A percentile compares a stretch with the other conserved stretches of the same genome.
phyloP scores from a whole-genome alignment of 768 basidiomycete genomes.

The Roridomyces roridus region DNA sequence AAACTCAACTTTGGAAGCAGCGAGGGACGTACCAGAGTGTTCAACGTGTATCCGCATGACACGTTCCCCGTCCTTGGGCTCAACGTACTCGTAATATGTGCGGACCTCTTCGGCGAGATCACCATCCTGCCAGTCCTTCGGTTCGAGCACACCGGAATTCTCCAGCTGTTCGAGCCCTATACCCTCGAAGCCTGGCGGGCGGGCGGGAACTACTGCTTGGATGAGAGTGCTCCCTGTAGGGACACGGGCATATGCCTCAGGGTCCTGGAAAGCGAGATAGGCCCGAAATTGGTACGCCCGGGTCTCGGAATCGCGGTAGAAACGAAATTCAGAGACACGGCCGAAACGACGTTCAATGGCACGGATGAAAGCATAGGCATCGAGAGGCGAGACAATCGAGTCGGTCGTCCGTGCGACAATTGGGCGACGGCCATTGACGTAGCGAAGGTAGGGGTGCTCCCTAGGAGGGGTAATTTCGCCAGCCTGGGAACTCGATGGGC shows the following conservation, averaged over 20 bases:
- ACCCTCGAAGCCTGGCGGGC: not conserved
- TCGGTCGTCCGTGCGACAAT: slow-evolving; percentile 48
- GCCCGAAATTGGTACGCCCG: slow-evolving; percentile 1
- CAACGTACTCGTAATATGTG: not conserved
- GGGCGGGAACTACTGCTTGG: not conserved
- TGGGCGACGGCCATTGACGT: slow-evolving; percentile 29
- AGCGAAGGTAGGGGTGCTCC: not conserved
- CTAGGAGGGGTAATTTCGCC: not conserved
- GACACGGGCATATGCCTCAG: slow-evolving; percentile 10
- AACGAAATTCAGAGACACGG: slow-evolving; percentile 10
- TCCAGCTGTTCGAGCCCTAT: slow-evolving; percentile 3
- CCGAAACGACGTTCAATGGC: slow-evolving; percentile 50
- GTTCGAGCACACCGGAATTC: not conserved
- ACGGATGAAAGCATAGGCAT: slow-evolving; percentile 58
- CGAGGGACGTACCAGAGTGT: not conserved
- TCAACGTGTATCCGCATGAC: slow-evolving; percentile 1
- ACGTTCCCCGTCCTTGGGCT: slow-evolving; percentile 4
- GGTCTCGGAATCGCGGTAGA: slow-evolving; percentile 6
- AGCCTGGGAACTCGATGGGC: not conserved
- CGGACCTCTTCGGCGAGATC: slow-evolving; percentile 7
- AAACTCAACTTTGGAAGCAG: not conserved
- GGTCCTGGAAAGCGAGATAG: slow-evolving; percentile 9
- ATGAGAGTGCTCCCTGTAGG: not conserved
- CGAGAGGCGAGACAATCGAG: slow-evolving; percentile 50
- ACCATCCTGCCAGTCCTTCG: slow-evolving; percentile 6